A percentile compares a stretch with the other conserved stretches of the same genome.
Conservation (phyloP, 1,284 basidiomycete genomes). For the Prillingera fragicola region DNA sequence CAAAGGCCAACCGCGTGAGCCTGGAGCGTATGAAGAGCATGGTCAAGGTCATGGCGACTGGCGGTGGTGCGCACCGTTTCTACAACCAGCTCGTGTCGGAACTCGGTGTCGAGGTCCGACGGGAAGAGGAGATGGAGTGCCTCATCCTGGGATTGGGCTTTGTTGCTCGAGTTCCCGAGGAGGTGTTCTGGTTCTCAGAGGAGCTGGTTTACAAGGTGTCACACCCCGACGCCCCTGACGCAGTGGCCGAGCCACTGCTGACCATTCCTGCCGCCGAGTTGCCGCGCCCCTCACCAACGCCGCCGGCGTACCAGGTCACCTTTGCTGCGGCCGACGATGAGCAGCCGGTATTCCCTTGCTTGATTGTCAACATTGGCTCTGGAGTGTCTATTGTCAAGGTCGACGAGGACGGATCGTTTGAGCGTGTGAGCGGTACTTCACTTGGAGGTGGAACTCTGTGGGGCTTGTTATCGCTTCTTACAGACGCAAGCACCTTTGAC, state of each 20-base stretch:
- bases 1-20: conserved; percentile 78
- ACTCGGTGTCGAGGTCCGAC: conserved; percentile 75
- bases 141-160: conserved; percentile 96
- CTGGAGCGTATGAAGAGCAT: conserved; percentile 85
- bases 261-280: conserved; percentile 50
- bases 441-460: conserved; percentile 98
- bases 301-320: conserved; percentile 81
- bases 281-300: conserved; percentile 84
- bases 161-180: conserved; percentile 89
- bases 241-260: conserved; percentile 9
- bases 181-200: conserved; percentile 98
- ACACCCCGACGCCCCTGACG: conserved; percentile 53
- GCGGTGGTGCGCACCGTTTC: conserved; percentile 93
- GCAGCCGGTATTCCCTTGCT: conserved; percentile 84
- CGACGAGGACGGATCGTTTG: conserved; percentile 88
- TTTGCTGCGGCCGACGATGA: conserved; percentile 59
- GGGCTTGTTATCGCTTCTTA: conserved; percentile 90
- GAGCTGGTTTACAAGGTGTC: conserved; percentile 84
- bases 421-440: conserved; percentile 95
- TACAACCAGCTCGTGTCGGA: conserved; percentile 72
- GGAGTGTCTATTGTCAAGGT: conserved; percentile 98
- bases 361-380: conserved; percentile 97
- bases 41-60: conserved; percentile 97
- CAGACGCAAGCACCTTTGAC: conserved; percentile 88
- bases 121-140: conserved; percentile 99